Percentiles rank a stretch among this genome's conserved stretches.
Evolutionary conservation across 1,284 basidiomycete species (phyloP).

Genomic region (Cryptococcus jaspeensis): DNA sequence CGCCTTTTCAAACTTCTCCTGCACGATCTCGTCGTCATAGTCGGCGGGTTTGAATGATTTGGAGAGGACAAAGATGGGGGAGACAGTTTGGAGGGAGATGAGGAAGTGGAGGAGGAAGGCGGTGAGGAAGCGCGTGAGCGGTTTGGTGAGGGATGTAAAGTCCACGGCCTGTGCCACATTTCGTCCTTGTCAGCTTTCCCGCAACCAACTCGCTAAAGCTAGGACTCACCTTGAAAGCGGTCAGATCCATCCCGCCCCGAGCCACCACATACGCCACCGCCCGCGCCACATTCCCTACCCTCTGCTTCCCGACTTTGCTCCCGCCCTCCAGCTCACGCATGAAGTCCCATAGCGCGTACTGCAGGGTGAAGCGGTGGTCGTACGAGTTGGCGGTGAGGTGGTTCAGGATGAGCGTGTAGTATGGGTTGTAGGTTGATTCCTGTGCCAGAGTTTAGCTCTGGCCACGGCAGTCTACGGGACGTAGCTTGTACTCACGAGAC

Average conservation of each 20-base stretch:
- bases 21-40: constrained; percentile 52
- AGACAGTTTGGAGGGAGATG: constrained; percentile 67
- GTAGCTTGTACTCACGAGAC: constrained; percentile 64
- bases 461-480: background rate
- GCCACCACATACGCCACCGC: constrained; percentile 83
- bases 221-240: constrained; percentile 71
- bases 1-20: constrained; percentile 41
- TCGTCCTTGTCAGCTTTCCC: background rate
- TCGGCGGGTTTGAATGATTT: constrained; percentile 35
- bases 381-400: constrained; percentile 56
- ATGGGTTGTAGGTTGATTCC: constrained; percentile 94
- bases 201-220: background rate
- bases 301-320: constrained; percentile 33
- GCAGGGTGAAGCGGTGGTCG: constrained; percentile 85
- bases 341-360: constrained; percentile 97
- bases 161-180: constrained; percentile 71
- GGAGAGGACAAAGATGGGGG: constrained; percentile 56
- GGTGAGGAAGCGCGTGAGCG: constrained; percentile 65
- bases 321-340: constrained; percentile 67
- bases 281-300: constrained; percentile 58
- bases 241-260: constrained; percentile 67
- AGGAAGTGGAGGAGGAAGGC: constrained; percentile 68
- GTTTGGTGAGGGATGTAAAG: constrained; percentile 68
- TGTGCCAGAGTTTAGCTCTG: constrained; percentile 41
- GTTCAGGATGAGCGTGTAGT: constrained; percentile 83